Evolutionary conservation across 176 grass and related monocot species (phyloP), one percentile per base, ranked within the genome.

Genomic region (Eleusine indica): DNA sequence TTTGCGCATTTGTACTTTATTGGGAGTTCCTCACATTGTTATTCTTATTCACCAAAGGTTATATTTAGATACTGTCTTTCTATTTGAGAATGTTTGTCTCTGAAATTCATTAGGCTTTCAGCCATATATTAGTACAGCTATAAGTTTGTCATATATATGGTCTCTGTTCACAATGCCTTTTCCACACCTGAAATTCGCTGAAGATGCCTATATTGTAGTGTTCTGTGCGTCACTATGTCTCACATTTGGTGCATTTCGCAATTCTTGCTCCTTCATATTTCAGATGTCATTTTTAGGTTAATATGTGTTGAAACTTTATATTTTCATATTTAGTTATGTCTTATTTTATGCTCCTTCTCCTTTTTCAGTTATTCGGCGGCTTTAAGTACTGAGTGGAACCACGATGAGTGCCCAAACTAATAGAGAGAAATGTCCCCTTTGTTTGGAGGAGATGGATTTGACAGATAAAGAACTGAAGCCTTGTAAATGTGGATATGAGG

Each of bases 401-500:
- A 88, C 32, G 16, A 93, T 93, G 91, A 93, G 79, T 52, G 66
- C 72, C 85, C 74, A 68, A 90, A 22, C 69, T 68, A 84, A 73
- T 44, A 84, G 76, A 40, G 79, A 87, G 48, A 85, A 62, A 76
- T 93, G 91, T 14, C 88, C 88, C 53, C 69, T 93, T 82, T 93
- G 91, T 79, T 68, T 68, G 70, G 85, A 88, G 41, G 48, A 37
- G 32, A 83, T 93, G 88, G 91, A 93, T 88, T 66, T 78, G 81
- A 93, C 91, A 86, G 91, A 93, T 88, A 81, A 83, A 77, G 82
- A 88, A 39, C 70, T 90, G 48, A 93, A 93, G 79, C 91, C 91
- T 72, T 93, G 91, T 83, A 88, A 86, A 88, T 93, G 88, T 80
- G 85, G 91, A 88, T 93, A 90, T 71, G 85, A 93, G 91, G 91